A percentile compares a stretch with the other conserved stretches of the same genome.
These are phyloP conservation scores for Paraphoma sp. DNA, from an alignment of 2,329 filamentous ascomycete species.

Conservation along the genomic window DNA sequence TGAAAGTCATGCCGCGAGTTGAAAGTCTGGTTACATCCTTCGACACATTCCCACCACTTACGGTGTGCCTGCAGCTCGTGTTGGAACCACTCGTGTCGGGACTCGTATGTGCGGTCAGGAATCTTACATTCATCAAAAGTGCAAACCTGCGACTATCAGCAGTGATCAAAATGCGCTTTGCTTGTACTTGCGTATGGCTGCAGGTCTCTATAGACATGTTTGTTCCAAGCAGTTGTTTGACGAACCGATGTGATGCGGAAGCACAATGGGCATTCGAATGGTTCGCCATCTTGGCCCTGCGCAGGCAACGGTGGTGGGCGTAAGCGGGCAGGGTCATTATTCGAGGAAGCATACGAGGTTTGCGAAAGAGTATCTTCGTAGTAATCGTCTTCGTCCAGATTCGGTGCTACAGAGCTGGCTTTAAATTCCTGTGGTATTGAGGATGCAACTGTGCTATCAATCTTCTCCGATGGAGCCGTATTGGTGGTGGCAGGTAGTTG, in stretches of 20 bases:
- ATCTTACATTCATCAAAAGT: conserved; percentile 18
- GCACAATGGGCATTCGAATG: conserved; percentile 42
- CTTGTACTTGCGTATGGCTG: conserved; percentile 18
- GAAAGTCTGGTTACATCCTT: conserved; percentile 20
- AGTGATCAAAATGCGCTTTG: background rate
- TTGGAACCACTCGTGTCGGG: conserved; percentile 24
- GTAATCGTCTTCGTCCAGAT: conserved; percentile 10
- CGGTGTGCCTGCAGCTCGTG: conserved; percentile 25
- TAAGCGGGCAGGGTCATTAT: conserved; percentile 15
- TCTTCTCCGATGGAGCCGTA: conserved; percentile 5
- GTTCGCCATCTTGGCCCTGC: conserved; percentile 22
- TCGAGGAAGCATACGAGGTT: conserved; percentile 32
- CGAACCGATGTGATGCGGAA: conserved; percentile 23
- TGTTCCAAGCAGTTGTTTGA: conserved; percentile 20
- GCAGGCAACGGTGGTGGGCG: conserved; percentile 29
- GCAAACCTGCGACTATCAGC: conserved; percentile 11
- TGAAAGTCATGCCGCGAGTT: conserved; percentile 1
- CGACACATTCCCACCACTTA: conserved; percentile 21
- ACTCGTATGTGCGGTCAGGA: conserved; percentile 22
- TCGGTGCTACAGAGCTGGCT: background rate
- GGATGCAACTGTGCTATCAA: conserved; percentile 21
- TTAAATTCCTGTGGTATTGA: conserved; percentile 17
- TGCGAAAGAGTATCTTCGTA: conserved; percentile 27
- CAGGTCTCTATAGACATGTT: conserved; percentile 29
- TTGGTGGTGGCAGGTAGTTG: background rate